Conservation (phyloP, 768 basidiomycete species). For the Tremella fuciformis region DNA sequence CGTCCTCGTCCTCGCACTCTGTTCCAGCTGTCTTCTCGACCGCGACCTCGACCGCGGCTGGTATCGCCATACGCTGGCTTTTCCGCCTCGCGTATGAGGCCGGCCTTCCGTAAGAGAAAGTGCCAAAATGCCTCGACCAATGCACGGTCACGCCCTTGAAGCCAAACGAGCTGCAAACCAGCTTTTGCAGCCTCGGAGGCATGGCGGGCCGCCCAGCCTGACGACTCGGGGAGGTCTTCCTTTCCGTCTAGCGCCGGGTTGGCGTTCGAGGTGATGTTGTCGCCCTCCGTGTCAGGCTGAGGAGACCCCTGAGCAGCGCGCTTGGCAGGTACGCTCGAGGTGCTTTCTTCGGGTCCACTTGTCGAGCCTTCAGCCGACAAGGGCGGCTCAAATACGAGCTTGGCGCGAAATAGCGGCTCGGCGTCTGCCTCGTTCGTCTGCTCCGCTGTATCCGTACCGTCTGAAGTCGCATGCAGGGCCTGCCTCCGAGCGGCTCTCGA, state of each 20-base stretch:
- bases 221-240: too few relatives aligned
- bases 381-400: slow-evolving; percentile 13
- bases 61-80: background rate
- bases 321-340: too few relatives aligned
- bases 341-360: too few relatives aligned
- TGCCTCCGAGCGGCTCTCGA: slow-evolving; percentile 37
- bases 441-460: background rate
- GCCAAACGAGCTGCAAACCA: slow-evolving; percentile 28
- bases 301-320: background rate
- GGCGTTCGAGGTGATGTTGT: too few relatives aligned
- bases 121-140: slow-evolving; percentile 43
- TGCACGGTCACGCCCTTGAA: slow-evolving; percentile 32
- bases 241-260: too few relatives aligned
- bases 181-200: too few relatives aligned
- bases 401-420: slow-evolving; percentile 14
- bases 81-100: slow-evolving; percentile 2
- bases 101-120: slow-evolving; percentile 41
- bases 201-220: too few relatives aligned
- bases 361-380: slow-evolving; percentile 4
- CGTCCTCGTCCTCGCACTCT: too few relatives aligned
- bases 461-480: slow-evolving; percentile 14
- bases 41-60: too few relatives aligned
- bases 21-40: too few relatives aligned
- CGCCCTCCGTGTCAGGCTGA: background rate
- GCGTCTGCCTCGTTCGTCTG: background rate